Base-by-base conservation (phyloP, 371 early-diverging fungal genomes). In the Phascolomyces articulosus region DNA sequence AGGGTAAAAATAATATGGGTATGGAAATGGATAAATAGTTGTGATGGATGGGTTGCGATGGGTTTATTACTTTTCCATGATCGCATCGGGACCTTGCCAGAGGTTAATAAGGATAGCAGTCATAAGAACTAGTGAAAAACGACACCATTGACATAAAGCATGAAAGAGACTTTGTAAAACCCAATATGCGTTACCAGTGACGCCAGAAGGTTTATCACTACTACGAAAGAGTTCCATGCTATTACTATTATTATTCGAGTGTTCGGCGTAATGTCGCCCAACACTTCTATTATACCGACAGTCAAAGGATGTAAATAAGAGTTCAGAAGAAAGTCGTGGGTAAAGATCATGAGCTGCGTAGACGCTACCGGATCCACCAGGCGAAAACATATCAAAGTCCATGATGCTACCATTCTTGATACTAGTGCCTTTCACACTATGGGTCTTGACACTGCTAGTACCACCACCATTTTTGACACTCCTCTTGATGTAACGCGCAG, bases 91-190 rank as follows among this genome's bases (percentile, higher is more conserved):
- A 11, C 70, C 70, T n/a, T 70, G 63, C 55, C 75, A 78, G 24
- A 85, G 44, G 60, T 80, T 81, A 66, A 85, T 78, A 15, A 80
- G 64, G 7, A 79, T 60, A 11, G 83, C 83, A 15, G 80, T 72
- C 26, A 75, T 60, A 38, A 85, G 64, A 28, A 83, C 65, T n/a
- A 78, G 44, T 9, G 80, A 57, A 67, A 85, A 85, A 24, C 82
- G 77, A 70, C 78, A 78, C 85, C 85, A 85, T 21, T 77, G 78
- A 75, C 77, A 80, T 49, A 80, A 34, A 9, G 62, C 63, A 34
- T 75, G 56, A 53, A 82, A 65, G 40, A 79, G 34, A 55, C 69
- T 55, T 47, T 67, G 70, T 27, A 82, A 18, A 48, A 77, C 9
- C 54, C 63, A 51, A 41, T 34, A 55, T 21, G 66, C 55, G 20